These are phyloP conservation scores for Alternaria postmessia DNA, from an alignment of 2,329 filamentous ascomycete genomes.

Conservation along the genomic window DNA sequence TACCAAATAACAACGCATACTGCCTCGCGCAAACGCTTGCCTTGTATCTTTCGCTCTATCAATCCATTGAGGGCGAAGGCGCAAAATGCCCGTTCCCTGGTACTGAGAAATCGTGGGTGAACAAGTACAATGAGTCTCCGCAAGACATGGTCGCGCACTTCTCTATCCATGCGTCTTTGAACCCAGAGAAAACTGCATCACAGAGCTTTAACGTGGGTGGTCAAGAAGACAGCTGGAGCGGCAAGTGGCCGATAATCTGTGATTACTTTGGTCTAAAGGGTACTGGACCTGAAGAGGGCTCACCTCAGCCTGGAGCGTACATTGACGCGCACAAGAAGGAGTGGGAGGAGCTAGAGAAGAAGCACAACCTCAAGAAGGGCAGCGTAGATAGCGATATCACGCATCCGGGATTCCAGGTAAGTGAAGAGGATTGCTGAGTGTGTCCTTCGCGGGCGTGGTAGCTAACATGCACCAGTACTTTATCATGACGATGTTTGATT, in stretches of 20 bases:
- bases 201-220: conserved; percentile 57
- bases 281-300: conserved; percentile 39
- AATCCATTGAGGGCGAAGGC: conserved; percentile 50
- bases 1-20: conserved; percentile 53
- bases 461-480: conserved; percentile 32
- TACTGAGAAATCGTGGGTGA: conserved; percentile 48
- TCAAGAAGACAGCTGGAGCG: conserved; percentile 51
- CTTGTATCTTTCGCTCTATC: conserved; percentile 50
- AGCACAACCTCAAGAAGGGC: conserved; percentile 44
- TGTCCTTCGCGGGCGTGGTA: not conserved
- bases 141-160: conserved; percentile 55
- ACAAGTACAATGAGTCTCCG: conserved; percentile 52
- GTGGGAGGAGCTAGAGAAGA: conserved; percentile 41
- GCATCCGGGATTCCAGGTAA: conserved; percentile 43
- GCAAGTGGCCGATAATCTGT: conserved; percentile 58
- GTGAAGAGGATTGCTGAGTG: not conserved
- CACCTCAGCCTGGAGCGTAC: conserved; percentile 41
- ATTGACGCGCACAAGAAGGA: conserved; percentile 38
- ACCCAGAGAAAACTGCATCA: conserved; percentile 51
- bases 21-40: conserved; percentile 50
- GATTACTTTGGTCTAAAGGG: conserved; percentile 58
- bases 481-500: conserved; percentile 53
- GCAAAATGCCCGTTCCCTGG: conserved; percentile 53
- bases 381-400: conserved; percentile 57
- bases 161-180: conserved; percentile 53